Conservation (phyloP, 1,284 basidiomycete species). For the Entoloma clypeatum region DNA sequence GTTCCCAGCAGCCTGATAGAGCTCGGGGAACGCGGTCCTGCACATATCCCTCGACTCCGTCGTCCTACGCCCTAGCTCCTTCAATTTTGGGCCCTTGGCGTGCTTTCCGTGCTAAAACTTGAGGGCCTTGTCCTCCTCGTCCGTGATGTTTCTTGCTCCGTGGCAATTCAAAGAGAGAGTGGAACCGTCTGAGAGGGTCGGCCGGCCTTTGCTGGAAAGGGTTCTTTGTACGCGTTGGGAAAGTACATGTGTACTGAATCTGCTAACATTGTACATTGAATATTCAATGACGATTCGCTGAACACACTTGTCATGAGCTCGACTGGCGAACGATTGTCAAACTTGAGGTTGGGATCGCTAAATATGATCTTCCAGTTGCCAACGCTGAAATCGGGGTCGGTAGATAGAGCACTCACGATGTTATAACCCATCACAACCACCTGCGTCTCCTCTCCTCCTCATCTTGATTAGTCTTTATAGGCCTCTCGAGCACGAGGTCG, state of each 20-base stretch:
- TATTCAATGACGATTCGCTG: background rate
- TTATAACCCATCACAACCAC: constrained; percentile 84
- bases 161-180: constrained; percentile 79
- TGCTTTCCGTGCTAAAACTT: constrained; percentile 86
- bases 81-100: constrained; percentile 83
- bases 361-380: constrained; percentile 92
- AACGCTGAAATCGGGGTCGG: constrained; percentile 50
- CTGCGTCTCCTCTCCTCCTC: constrained; percentile 71
- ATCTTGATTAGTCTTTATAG: constrained; percentile 53
- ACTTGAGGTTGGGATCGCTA: constrained; percentile 69
- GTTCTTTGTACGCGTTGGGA: constrained; percentile 86
- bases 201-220: constrained; percentile 78
- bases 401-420: constrained; percentile 45
- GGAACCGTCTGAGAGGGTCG: constrained; percentile 74
- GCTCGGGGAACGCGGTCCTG: constrained; percentile 83
- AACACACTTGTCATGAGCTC: constrained; percentile 84
- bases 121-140: constrained; percentile 82
- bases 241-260: constrained; percentile 90
- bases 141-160: constrained; percentile 77
- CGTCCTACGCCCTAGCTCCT: constrained; percentile 73
- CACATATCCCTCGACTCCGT: constrained; percentile 87
- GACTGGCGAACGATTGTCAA: constrained; percentile 79
- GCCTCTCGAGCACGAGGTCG: constrained; percentile 46
- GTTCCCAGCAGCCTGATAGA: constrained; percentile 82
- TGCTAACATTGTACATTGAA: constrained; percentile 25